Percentiles rank a stretch among this genome's conserved stretches.
These are phyloP conservation scores for Penicillium angulare DNA, from an alignment of 495 filamentous ascomycete genomes.

Conservation along the genomic window DNA sequence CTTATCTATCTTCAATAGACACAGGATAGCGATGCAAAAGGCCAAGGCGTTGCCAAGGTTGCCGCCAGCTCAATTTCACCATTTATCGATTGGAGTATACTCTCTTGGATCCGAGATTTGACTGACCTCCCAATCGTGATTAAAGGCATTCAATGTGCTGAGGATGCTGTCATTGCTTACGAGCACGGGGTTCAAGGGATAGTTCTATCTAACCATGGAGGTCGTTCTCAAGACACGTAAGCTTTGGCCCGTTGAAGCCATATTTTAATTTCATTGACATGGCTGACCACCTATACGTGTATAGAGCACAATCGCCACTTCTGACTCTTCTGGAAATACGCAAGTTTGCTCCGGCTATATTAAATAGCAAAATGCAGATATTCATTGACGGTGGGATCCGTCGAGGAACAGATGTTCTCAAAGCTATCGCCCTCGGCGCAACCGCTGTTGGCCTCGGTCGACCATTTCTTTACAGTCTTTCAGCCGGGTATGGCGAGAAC, in stretches of 20 bases:
- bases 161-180: constrained; percentile 76
- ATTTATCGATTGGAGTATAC: constrained; percentile 72
- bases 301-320: constrained; percentile 75
- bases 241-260: constrained; percentile 1
- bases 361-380: constrained; percentile 69
- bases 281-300: too few species aligned
- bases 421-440: constrained; percentile 82
- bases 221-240: constrained; percentile 45
- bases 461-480: constrained; percentile 84
- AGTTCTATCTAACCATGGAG: constrained; percentile 59
- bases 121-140: constrained; percentile 84
- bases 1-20: neutral
- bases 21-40: constrained; percentile 11
- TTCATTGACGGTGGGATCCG: constrained; percentile 83
- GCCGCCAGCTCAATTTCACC: constrained; percentile 86
- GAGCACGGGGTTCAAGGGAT: constrained; percentile 77
- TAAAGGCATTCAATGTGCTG: constrained; percentile 86
- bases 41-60: constrained; percentile 70
- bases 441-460: constrained; percentile 83
- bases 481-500: constrained; percentile 47
- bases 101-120: constrained; percentile 74
- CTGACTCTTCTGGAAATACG: constrained; percentile 68
- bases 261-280: constrained; percentile 39
- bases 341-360: constrained; percentile 56
- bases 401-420: constrained; percentile 82